Evolutionary conservation across 2,329 filamentous ascomycete genomes (phyloP).

Genomic region (Ophiostoma ulmi): DNA sequence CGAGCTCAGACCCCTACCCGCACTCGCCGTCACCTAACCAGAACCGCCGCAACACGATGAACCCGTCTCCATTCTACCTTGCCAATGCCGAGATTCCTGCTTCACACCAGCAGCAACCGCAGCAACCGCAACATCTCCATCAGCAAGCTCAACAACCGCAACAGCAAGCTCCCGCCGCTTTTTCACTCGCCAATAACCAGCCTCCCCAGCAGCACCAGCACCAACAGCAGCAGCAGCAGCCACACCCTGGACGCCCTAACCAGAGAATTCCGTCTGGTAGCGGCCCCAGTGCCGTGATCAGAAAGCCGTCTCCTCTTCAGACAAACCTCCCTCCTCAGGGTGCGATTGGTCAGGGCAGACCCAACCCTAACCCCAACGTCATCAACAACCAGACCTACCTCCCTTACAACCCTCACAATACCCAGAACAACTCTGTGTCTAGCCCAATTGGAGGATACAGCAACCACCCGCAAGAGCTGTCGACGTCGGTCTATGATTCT

Average conservation of each 20-base stretch:
- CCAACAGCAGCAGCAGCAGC: slow-evolving; percentile 34
- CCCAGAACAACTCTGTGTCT: slow-evolving; percentile 39
- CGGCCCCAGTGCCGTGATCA: slow-evolving; percentile 35
- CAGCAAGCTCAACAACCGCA: not conserved
- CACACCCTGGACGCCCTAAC: slow-evolving; percentile 33
- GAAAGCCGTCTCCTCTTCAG: slow-evolving; percentile 46
- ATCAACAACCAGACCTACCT: slow-evolving; percentile 41
- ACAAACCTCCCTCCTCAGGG: slow-evolving; percentile 38
- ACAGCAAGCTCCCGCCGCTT: not conserved
- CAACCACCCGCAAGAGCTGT: slow-evolving; percentile 70
- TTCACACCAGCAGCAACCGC: slow-evolving; percentile 39
- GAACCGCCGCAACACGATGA: slow-evolving; percentile 48
- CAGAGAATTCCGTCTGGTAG: slow-evolving; percentile 45
- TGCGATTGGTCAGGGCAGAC: not conserved
- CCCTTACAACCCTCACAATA: slow-evolving; percentile 39
- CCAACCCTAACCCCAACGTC: not conserved
- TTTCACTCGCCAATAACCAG: not conserved
- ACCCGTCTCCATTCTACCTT: slow-evolving; percentile 21
- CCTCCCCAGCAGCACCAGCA: slow-evolving; percentile 44
- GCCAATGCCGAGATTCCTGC: slow-evolving; percentile 15
- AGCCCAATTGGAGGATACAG: slow-evolving; percentile 55
- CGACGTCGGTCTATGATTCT: slow-evolving; percentile 72
- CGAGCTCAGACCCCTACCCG: slow-evolving; percentile 40
- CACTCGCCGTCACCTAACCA: slow-evolving; percentile 51
- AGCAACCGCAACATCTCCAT: slow-evolving; percentile 19